A percentile compares a stretch with the other conserved stretches of the same genome.
These are phyloP conservation scores for Leccinum pachyderme DNA, from an alignment of 1,284 basidiomycete genomes.

Conservation along the genomic window DNA sequence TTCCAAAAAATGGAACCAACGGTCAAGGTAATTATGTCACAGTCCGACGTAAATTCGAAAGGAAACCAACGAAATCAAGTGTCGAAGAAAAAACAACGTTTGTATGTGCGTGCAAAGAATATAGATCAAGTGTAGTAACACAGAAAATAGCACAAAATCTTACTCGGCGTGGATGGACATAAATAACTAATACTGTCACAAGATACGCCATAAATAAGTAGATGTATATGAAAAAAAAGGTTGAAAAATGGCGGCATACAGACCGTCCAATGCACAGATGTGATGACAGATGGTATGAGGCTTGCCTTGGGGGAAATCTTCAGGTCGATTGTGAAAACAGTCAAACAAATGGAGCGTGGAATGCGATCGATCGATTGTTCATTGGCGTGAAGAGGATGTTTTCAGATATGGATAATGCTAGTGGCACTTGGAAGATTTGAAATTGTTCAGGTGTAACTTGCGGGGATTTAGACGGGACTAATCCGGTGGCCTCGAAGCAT, in stretches of 20 bases:
- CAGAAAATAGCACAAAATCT: constrained; percentile 2
- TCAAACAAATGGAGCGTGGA: constrained; percentile 34
- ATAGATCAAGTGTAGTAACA: constrained; percentile 1
- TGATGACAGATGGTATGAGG: constrained; percentile 24
- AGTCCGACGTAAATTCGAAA: constrained; percentile 20
- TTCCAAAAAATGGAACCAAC: constrained; percentile 15
- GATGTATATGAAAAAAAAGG: constrained; percentile 8
- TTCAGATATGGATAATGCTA: constrained; percentile 22
- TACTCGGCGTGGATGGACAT: constrained; percentile 32
- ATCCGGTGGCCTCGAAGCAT: constrained; percentile 14
- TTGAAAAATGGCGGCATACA: constrained; percentile 20
- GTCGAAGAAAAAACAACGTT: background rate
- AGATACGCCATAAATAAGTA: constrained; percentile 35
- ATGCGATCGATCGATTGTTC: constrained; percentile 25
- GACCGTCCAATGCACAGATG: constrained; percentile 33
- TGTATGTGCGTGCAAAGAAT: constrained; percentile 9
- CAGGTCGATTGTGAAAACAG: constrained; percentile 21
- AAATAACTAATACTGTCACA: constrained; percentile 27
- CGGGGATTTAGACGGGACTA: constrained; percentile 10
- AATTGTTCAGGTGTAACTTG: constrained; percentile 7
- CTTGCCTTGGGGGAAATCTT: constrained; percentile 13
- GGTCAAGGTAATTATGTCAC: constrained; percentile 3
- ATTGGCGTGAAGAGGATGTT: constrained; percentile 19
- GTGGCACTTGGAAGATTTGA: constrained; percentile 14
- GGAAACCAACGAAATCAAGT: constrained; percentile 3